phyloP scores from a whole-genome alignment of 2,329 filamentous ascomycete genomes.

The Colletotrichum coccodes region DNA sequence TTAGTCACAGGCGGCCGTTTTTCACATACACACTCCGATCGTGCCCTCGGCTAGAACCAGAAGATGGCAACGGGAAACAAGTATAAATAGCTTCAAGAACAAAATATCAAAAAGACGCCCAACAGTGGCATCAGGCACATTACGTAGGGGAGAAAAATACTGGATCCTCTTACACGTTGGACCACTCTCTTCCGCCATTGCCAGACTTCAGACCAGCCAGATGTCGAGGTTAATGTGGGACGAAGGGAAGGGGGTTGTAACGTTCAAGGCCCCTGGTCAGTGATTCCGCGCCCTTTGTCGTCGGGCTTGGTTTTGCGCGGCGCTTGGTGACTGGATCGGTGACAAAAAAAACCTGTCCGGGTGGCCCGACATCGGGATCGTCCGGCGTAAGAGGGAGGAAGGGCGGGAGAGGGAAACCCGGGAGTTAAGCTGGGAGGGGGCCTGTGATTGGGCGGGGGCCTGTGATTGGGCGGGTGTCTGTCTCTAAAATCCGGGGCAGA shows the following conservation, averaged over 20 bases:
- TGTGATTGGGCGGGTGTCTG: constrained; percentile 10
- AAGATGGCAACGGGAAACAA: neutral
- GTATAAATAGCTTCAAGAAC: neutral
- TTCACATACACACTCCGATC: no score
- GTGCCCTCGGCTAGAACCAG: neutral
- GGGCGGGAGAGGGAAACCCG: constrained; percentile 21
- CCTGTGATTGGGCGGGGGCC: neutral
- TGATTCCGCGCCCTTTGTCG: constrained; percentile 25
- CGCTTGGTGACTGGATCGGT: constrained; percentile 15
- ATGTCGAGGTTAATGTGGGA: constrained; percentile 29
- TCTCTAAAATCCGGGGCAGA: constrained; percentile 23
- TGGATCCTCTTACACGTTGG: constrained; percentile 34
- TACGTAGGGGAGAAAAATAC: constrained; percentile 26
- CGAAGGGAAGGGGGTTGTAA: constrained; percentile 8
- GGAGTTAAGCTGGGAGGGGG: neutral
- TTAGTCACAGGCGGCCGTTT: constrained; percentile 13
- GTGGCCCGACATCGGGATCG: constrained; percentile 32
- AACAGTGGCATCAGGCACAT: constrained; percentile 17
- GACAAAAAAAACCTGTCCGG: constrained; percentile 21
- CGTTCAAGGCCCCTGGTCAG: constrained; percentile 26
- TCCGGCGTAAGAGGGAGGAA: constrained; percentile 9
- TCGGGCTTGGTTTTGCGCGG: neutral
- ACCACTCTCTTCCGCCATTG: constrained; percentile 33
- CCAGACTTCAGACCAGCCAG: constrained; percentile 24
- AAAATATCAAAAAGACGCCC: neutral